A percentile compares a stretch with the other conserved stretches of the same genome.
Evolutionary conservation across 2,329 filamentous ascomycete species (phyloP).

Genomic region (Periconia sp.): DNA sequence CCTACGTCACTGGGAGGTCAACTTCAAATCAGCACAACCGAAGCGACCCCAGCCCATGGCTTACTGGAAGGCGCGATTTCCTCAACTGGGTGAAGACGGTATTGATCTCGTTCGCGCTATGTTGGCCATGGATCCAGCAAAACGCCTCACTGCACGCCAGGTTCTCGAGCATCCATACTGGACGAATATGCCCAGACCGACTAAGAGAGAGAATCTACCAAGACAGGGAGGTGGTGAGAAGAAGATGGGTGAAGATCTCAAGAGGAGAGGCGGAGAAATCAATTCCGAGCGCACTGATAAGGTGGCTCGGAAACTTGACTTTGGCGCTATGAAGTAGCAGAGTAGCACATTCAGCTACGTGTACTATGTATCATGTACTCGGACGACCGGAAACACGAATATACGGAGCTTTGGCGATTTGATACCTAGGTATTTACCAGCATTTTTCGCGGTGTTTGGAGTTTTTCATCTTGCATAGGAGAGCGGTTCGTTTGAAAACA

Average conservation of each 20-base stretch:
- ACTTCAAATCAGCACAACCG: constrained; percentile 26
- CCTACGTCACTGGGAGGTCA: constrained; percentile 71
- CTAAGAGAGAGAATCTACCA: constrained; percentile 80
- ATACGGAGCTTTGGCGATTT: too few relatives aligned
- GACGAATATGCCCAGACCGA: constrained; percentile 81
- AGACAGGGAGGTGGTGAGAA: constrained; percentile 72
- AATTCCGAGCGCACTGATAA: constrained; percentile 72
- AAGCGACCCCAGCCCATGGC: constrained; percentile 70
- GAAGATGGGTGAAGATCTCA: constrained; percentile 82
- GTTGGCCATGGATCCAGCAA: constrained; percentile 83
- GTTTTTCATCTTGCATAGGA: too few relatives aligned
- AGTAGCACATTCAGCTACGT: too few relatives aligned
- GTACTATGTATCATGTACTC: too few relatives aligned
- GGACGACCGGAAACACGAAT: too few relatives aligned
- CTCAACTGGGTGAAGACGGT: constrained; percentile 79
- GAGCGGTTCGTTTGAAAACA: too few relatives aligned
- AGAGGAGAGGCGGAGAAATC: constrained; percentile 73
- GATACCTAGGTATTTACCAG: too few relatives aligned
- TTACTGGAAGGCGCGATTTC: constrained; percentile 78
- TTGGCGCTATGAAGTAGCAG: constrained; percentile 30
- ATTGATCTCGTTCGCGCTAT: constrained; percentile 89
- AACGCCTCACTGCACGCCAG: constrained; percentile 76
- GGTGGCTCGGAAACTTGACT: constrained; percentile 75
- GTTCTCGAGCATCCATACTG: constrained; percentile 88
- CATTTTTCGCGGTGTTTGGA: too few relatives aligned